Base-by-base conservation (phyloP, 768 basidiomycete species). In the Brasilioporus rufonigricans region DNA sequence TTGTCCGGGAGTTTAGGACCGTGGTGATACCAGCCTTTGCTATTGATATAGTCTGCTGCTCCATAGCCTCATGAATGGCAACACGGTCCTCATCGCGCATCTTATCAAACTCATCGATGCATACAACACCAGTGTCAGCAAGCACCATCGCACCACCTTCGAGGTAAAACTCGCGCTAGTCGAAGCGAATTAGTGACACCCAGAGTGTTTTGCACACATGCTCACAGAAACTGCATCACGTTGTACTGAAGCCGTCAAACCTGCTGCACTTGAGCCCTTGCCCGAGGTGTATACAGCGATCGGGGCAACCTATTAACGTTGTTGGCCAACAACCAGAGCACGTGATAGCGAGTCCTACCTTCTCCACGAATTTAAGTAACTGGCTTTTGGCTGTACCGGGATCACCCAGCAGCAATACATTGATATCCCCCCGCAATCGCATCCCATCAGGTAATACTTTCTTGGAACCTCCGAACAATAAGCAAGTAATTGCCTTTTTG, bases 111-210 rank as follows among this genome's bases (percentile, higher is more conserved):
- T 99, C 97, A 64, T 99, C 97, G 66, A 99, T 99, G 66, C 97
- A 98, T 36, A 98, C 97, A 14, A 99, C 95, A 27, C 97, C 97
- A 13, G 91, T 91, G 68, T 99, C 97, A 1, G 97, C 97, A 35
- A 98, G 83, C 7, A 99, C 97, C 97, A 99, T 98, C 2, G 97
- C 97, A 23, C 97, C 97, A 9, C 97, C 97, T 77, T 99, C 97
- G 7, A 99, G 82, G 73, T 97, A 98, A 73, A 99, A 98, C 71
- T 99, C 97, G 43, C 97, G 84, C 94, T 98, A 58, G 24, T 57
- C 13, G 50, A 33, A 53, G 29, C 23, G 8, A 29, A 23, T 56
- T 18, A 67, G 55, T 26, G 27, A 50, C 29, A 47, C 41, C 3
- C 26, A 48, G 35, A 13, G 5, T 5, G 23, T 38, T 50, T 45